These are phyloP conservation scores for Calonectria pauciramosa DNA, from an alignment of 2,329 filamentous ascomycete species.

Conservation along the genomic window DNA sequence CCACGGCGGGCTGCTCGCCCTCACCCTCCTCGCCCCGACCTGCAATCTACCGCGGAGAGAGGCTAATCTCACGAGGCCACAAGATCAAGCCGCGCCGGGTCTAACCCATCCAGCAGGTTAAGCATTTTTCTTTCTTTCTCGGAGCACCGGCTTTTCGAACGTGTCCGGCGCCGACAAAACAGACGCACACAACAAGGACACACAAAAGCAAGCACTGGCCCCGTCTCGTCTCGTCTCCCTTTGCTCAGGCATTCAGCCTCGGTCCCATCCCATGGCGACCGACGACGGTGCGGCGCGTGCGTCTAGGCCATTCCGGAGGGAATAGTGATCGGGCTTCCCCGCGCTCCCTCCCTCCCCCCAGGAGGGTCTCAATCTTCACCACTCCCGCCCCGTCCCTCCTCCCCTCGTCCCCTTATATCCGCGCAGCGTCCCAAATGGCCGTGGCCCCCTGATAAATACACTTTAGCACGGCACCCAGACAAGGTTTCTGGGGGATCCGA, in stretches of 20 bases:
- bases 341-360: not conserved
- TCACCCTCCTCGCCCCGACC: not conserved
- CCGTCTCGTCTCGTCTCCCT: not conserved
- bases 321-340: constrained; percentile 34
- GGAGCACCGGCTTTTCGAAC: not conserved
- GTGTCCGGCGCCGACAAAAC: not conserved
- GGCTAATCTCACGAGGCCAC: not conserved
- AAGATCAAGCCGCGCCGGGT: not conserved
- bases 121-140: not conserved
- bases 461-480: not conserved
- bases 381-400: not conserved
- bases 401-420: not conserved
- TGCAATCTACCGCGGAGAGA: constrained; percentile 1
- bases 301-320: constrained; percentile 27
- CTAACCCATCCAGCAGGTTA: not conserved
- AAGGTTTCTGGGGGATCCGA: constrained; percentile 8
- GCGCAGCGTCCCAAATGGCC: not conserved
- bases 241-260: not conserved
- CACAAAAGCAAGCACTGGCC: not conserved
- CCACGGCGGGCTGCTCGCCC: constrained; percentile 6
- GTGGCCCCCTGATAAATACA: not conserved
- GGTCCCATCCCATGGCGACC: constrained; percentile 15
- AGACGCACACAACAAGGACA: not conserved
- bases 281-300: constrained; percentile 31
- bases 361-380: not conserved